Evolutionary conservation across 1,139 yeast genomes (phyloP).

Genomic region (Protomyces lactucae-debilis): DNA sequence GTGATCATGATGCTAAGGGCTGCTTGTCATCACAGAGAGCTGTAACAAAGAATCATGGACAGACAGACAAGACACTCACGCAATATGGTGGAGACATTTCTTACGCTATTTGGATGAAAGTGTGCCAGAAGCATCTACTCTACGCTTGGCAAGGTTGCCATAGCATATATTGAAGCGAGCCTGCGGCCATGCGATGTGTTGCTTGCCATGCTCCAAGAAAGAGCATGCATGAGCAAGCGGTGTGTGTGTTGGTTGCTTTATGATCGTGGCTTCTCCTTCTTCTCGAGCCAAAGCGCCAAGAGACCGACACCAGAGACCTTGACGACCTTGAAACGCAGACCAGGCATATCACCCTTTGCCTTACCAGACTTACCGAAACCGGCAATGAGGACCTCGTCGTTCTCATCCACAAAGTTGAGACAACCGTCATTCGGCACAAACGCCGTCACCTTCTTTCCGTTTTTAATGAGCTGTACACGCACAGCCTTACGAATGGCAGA

Average conservation of each 20-base stretch:
- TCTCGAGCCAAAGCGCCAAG: constrained; percentile 99
- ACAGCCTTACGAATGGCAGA: constrained; percentile 99
- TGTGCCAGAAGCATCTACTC: constrained; percentile 32
- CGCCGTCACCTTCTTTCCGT: constrained; percentile 99
- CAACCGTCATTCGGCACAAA: constrained; percentile 99
- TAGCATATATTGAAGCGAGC: neutral
- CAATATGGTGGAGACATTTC: neutral
- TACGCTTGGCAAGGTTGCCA: neutral
- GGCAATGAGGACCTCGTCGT: constrained; percentile 98
- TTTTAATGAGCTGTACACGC: constrained; percentile 97
- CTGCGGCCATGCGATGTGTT: neutral
- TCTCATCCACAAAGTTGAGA: constrained; percentile 98
- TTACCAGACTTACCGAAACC: constrained; percentile 99
- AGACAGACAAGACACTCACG: neutral
- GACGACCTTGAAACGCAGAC: constrained; percentile 79
- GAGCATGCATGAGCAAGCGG: too few species aligned
- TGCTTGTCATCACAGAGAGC: too few species aligned
- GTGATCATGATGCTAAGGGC: too few species aligned
- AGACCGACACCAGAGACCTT: constrained; percentile 99
- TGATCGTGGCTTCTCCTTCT: constrained; percentile 99
- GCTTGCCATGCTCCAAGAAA: neutral
- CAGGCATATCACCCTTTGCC: constrained; percentile 77
- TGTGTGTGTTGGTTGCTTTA: constrained; percentile 43
- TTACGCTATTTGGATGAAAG: neutral
- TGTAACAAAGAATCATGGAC: too few species aligned